A percentile compares a stretch with the other conserved stretches of the same genome.
These are phyloP conservation scores for Metschnikowia lunata DNA, from an alignment of 805 yeast species.

Conservation along the genomic window DNA sequence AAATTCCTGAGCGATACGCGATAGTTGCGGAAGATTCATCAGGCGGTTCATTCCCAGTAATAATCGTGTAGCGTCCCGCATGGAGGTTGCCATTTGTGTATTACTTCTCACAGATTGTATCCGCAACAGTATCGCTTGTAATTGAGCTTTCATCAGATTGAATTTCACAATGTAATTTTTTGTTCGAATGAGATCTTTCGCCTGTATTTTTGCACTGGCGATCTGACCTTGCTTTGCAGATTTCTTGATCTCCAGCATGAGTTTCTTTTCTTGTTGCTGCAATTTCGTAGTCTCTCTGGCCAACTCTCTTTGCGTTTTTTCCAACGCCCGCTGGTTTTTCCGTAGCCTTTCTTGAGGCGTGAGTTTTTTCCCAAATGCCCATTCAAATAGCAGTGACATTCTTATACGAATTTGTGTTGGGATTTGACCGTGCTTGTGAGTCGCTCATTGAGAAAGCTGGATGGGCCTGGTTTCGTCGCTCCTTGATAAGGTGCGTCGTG, in stretches of 20 bases:
- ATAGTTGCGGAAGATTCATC: conserved; percentile 87
- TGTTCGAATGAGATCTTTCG: conserved; percentile 90
- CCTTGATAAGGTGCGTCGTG: conserved; percentile 9
- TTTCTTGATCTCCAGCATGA: conserved; percentile 80
- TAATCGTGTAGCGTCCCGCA: conserved; percentile 88
- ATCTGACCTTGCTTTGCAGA: conserved; percentile 88
- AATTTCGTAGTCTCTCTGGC: conserved; percentile 82
- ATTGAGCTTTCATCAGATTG: conserved; percentile 88
- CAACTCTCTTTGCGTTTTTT: conserved; percentile 89
- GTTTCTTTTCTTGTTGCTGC: conserved; percentile 87
- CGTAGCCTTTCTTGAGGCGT: conserved; percentile 95
- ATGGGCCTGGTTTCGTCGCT: neutral
- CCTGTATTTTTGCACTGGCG: conserved; percentile 88
- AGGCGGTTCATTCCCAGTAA: conserved; percentile 82
- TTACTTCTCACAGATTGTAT: conserved; percentile 90
- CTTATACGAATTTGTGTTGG: neutral
- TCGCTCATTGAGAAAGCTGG: neutral
- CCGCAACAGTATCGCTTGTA: conserved; percentile 89
- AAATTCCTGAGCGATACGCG: conserved; percentile 90
- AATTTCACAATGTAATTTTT: conserved; percentile 80
- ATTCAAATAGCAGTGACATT: conserved; percentile 52
- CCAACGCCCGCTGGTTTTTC: conserved; percentile 92
- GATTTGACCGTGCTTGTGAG: neutral
- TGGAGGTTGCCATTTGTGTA: conserved; percentile 91
- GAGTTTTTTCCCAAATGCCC: conserved; percentile 91